phyloP scores from a whole-genome alignment of 163 green algal species.

The Chlamydomonas reinhardtii region DNA sequence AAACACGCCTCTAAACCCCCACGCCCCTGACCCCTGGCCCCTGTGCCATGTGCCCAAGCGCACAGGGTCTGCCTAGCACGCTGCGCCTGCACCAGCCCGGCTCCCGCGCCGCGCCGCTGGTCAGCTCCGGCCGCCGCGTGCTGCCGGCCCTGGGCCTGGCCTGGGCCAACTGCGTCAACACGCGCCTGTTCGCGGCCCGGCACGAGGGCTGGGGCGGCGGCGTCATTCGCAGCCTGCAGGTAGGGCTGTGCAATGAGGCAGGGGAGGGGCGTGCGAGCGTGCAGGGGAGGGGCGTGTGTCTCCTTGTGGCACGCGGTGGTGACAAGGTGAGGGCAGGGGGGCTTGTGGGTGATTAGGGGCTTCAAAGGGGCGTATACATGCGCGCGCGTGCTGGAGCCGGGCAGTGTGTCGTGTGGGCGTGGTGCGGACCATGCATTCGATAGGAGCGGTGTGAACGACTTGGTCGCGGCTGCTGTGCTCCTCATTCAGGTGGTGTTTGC shows the following conservation, averaged over 20 bases:
- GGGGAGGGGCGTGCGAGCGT: background rate
- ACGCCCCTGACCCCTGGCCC: no score
- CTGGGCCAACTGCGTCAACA: slow-evolving; percentile 86
- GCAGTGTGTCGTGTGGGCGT: no score
- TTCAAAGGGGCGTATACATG: no score
- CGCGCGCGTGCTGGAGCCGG: no score
- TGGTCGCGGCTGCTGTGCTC: no score
- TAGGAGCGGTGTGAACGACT: no score
- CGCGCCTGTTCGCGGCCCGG: slow-evolving; percentile 68
- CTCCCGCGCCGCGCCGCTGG: slow-evolving; percentile 47
- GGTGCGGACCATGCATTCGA: no score
- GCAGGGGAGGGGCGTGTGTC: background rate
- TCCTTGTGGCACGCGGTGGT: no score
- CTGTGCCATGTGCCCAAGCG: no score
- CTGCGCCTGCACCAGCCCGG: slow-evolving; percentile 1
- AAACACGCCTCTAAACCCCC: background rate
- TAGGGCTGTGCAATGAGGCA: background rate
- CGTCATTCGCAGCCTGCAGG: slow-evolving; percentile 38
- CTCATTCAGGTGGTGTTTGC: slow-evolving; percentile 50
- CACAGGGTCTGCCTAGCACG: slow-evolving; percentile 6
- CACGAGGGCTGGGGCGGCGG: slow-evolving; percentile 1
- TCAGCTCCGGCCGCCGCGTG: slow-evolving; percentile 69
- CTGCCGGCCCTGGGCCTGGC: slow-evolving; percentile 81
- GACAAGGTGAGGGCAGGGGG: no score
- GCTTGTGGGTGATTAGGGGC: no score